These are phyloP conservation scores for Xylariomycetidae sp. DNA, from an alignment of 2,329 filamentous ascomycete genomes.

Conservation along the genomic window DNA sequence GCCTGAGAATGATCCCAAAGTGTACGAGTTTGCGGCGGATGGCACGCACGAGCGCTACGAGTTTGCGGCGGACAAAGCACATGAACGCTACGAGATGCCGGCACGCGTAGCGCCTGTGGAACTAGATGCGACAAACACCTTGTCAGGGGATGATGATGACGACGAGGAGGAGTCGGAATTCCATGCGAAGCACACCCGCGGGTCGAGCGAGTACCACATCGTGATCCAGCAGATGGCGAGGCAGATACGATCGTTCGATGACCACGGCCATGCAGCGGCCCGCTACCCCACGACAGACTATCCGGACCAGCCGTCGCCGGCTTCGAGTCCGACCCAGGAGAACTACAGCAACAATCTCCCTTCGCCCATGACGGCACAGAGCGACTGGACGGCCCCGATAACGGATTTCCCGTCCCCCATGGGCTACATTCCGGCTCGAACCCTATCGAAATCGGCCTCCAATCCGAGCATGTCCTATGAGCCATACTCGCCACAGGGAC, in stretches of 20 bases:
- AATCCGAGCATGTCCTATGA: constrained; percentile 21
- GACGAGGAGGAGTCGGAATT: constrained; percentile 37
- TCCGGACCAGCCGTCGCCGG: constrained; percentile 22
- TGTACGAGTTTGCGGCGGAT: constrained; percentile 37
- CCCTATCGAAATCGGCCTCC: constrained; percentile 22
- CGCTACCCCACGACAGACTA: constrained; percentile 31
- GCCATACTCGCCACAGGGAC: constrained; percentile 17
- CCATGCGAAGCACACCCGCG: constrained; percentile 31
- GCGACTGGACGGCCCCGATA: constrained; percentile 36
- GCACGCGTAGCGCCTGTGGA: constrained; percentile 43
- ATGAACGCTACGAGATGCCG: constrained; percentile 49
- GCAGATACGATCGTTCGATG: constrained; percentile 37
- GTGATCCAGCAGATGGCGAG: constrained; percentile 46
- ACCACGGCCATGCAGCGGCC: constrained; percentile 15
- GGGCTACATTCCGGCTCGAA: constrained; percentile 27
- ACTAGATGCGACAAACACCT: constrained; percentile 39
- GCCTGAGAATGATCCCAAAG: constrained; percentile 22
- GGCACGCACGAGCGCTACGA: constrained; percentile 48
- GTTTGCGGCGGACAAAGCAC: constrained; percentile 40
- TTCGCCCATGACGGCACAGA: constrained; percentile 45
- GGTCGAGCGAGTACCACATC: constrained; percentile 48
- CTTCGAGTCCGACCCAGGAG: constrained; percentile 30
- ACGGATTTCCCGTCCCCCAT: constrained; percentile 40
- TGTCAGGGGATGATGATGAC: constrained; percentile 33
- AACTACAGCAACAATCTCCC: constrained; percentile 36